Evolutionary conservation across 306 rosid genomes (phyloP), one percentile per base, ranked within the genome.

Genomic region (Acacia melanoxylon): DNA sequence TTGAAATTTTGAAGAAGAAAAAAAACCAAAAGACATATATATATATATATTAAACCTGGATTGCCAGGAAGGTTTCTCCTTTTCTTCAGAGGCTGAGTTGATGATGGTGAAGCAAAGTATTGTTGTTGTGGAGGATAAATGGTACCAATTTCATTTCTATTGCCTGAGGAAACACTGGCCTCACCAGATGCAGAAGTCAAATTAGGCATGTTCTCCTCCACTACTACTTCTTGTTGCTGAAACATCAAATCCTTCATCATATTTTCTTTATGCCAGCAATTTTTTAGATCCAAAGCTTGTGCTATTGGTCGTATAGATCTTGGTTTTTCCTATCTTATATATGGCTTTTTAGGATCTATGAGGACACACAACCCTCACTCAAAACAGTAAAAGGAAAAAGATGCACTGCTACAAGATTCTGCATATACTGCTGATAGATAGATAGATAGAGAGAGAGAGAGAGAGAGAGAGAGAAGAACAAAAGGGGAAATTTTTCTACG

Each of bases 31-130:
- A 46, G 68, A n/a, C n/a, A 2, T 4, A 46, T 13, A 13, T 52
- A 9, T 27, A 7, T 14, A 33, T 66, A 40, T 66, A 63, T 71
- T 63, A 31, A 84, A 95, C 99, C 99, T 88, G 99, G 99, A 86
- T 96, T 93, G 22, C 99, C 99, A 20, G 99, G 99, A n/a, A 92
- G 97, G 89, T 90, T 96, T 90, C 99, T 92, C 82, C 92, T 96
- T 89, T 82, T 96, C 87, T 96, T 96, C 1, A 48, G 48, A 22
- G 89, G 90, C 72, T 90, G 91, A 59, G 94, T 68, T 78, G 82
- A 83, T 80, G 82, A 84, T 29, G 89, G 86, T 22, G 90, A 78
- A 65, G 83, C 81, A 73, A 90, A 83, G 67, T 87, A 81, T 20
- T 89, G 90, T 22, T 87, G 91, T 22, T 86, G 90, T 48, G 87